These are phyloP conservation scores for Platanthera zijinensis DNA, from an alignment of 106 monocot genomes.

Conservation along the genomic window DNA sequence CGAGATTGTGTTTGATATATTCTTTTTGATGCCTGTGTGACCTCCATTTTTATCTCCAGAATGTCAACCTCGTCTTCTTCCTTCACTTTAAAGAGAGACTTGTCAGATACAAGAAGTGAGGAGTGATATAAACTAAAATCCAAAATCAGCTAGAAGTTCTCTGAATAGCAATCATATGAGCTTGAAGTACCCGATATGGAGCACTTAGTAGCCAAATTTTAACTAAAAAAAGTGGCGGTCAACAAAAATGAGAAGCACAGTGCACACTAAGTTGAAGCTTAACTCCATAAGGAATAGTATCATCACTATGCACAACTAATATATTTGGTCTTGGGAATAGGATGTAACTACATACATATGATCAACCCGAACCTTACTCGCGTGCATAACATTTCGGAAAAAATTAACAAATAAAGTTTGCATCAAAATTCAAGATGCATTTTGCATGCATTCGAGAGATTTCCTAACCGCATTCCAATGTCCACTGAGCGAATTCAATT, in stretches of 20 bases:
- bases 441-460: too few relatives aligned
- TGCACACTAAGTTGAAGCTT: background rate
- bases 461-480: too few relatives aligned
- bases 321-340: background rate
- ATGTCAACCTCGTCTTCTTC: conserved; percentile 98
- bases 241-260: background rate
- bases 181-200: background rate
- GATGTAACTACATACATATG: too few relatives aligned
- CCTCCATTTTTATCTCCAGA: conserved; percentile 74
- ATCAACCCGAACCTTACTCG: too few relatives aligned
- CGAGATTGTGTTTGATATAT: conserved; percentile 66
- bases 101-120: conserved; percentile 20
- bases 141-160: background rate
- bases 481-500: too few relatives aligned
- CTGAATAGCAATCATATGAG: background rate
- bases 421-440: too few relatives aligned
- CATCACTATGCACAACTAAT: background rate
- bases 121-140: background rate
- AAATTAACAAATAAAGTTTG: too few relatives aligned
- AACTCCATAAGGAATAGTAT: background rate
- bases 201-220: background rate
- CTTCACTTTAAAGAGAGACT: conserved; percentile 95
- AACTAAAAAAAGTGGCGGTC: background rate
- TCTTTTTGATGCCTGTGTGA: conserved; percentile 66
- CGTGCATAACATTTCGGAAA: too few relatives aligned